Evolutionary conservation across 768 basidiomycete species (phyloP).

Genomic region (Kwoniella heveanensis): DNA sequence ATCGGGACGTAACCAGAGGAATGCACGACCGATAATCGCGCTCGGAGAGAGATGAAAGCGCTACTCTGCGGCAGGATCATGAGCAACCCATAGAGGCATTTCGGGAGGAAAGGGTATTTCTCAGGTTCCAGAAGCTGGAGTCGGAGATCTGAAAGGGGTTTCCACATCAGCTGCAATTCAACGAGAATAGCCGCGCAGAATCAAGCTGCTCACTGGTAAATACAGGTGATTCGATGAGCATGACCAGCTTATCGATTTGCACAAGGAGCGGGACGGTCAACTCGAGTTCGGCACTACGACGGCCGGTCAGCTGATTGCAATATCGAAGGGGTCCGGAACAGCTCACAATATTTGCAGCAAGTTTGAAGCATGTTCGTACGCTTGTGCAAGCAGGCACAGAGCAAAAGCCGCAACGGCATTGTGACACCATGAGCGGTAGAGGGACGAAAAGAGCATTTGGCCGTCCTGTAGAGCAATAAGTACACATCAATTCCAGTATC

Average conservation of each 20-base stretch:
- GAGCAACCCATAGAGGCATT: constrained; percentile 92
- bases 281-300: constrained; percentile 83
- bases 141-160: constrained; percentile 59
- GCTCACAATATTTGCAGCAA: constrained; percentile 89
- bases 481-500: no score
- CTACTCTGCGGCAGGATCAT: constrained; percentile 97
- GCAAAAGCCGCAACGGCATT: constrained; percentile 97
- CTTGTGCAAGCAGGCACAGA: constrained; percentile 92
- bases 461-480: constrained; percentile 80
- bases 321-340: not conserved
- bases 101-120: constrained; percentile 92
- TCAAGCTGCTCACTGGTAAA: constrained; percentile 76
- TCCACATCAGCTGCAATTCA: not conserved
- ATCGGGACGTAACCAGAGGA: constrained; percentile 85
- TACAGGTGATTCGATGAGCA: constrained; percentile 95
- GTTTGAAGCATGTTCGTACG: constrained; percentile 98
- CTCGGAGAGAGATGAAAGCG: constrained; percentile 90
- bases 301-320: constrained; percentile 12
- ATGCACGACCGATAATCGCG: constrained; percentile 91
- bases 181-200: not conserved
- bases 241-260: constrained; percentile 96
- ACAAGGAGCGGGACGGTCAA: constrained; percentile 92
- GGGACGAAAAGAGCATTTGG: constrained; percentile 86
- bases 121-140: constrained; percentile 96
- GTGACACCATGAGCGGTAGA: constrained; percentile 98